Evolutionary conservation across 768 basidiomycete genomes (phyloP), one percentile per base, ranked within the genome.

Genomic region (Rubroboletus pulcherrimus): DNA sequence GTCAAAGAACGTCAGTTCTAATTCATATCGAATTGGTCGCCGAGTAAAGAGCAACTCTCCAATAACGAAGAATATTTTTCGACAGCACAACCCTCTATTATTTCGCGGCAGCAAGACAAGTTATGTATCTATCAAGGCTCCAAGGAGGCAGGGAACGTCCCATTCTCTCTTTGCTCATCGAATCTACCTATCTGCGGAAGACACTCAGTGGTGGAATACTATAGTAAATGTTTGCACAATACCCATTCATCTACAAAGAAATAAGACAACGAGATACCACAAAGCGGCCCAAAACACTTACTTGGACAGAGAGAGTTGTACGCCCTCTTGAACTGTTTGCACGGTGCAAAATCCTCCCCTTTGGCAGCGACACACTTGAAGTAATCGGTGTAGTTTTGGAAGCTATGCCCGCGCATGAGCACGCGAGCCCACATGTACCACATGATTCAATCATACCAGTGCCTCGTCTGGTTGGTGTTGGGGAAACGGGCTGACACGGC

Each of bases 301-400:
- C 97, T 98, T 60, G 97, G 97, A 77, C 97, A 99, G 56, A 98
- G 84, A 40, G 95, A 93, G 79, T 93, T 82, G 81, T 93, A 99
- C 30, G 91, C 91, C 73, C 85, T 84, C 78, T 89, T 91, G 85
- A 99, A 99, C 74, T 97, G 95, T 78, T 93, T 93, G 87, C 97
- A 98, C 2, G 97, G 94, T n/a, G 87, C 85, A 71, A 86, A 98
- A 56, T 98, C 97, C 64, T 99, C 97, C 63, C 97, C 97, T 78
- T 97, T 98, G 65, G 95, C 95, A 65, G 89, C 74, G 65, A 98
- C 76, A 74, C 97, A 99, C 74, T 96, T 96, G 86, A 95, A 93
- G 81, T 97, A 98, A 76, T 99, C 97, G 58, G 90, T 89, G 74
- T 95, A 98, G 79, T 96, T 94, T 77, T 96, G 93, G 83, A 85